Evolutionary conservation across 2,329 filamentous ascomycete genomes (phyloP), one percentile per base, ranked within the genome.

Genomic region (Aspergillus versicolor): DNA sequence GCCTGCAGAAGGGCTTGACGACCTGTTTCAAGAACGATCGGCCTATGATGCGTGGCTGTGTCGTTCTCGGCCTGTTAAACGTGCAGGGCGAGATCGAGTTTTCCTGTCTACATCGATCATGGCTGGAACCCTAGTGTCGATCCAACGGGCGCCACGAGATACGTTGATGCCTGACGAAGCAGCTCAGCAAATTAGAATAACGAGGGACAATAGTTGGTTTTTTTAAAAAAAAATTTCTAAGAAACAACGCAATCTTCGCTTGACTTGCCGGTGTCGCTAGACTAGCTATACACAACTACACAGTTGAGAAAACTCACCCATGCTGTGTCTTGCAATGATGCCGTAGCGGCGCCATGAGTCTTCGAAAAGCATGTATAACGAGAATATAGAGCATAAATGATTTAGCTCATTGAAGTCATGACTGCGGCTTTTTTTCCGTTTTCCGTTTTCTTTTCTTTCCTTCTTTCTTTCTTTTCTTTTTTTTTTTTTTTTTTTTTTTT

Each of bases 361-460:
- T 41, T 41, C n/a, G 49, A 12, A 47, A 12, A 52, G 49, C 45
- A 54, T 38, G 52, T 54, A 34, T 32, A 57, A 45, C 19, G 53
- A 57, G 57, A 56, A 52, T 19, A 43, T 54, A 56, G 53, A 49
- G 37, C 49, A 56, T 50, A 40, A 56, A 51, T 30, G 40, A 58
- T 52, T 45, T 45, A 58, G 52, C 43, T 53, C 50, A 65, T 57
- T 46, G 55, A 19, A 45, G 46, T 47, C 55, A 60, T 56, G 55
- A 57, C 55, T 38, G 40, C 56, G 15, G 15, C 15, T 37, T 37
- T 37, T 37, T 34, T 47, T 21, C 21, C 21, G 21, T 21, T 21
- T 21, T 21, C 21, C 4, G 3, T 47, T 62, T 49, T 63, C 4
- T 9, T 3, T 30, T 30, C 9, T 11, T 9, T 15, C 15, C n/a